Base-by-base conservation (phyloP, 768 basidiomycete genomes). In the Tubosaeta sp. region DNA sequence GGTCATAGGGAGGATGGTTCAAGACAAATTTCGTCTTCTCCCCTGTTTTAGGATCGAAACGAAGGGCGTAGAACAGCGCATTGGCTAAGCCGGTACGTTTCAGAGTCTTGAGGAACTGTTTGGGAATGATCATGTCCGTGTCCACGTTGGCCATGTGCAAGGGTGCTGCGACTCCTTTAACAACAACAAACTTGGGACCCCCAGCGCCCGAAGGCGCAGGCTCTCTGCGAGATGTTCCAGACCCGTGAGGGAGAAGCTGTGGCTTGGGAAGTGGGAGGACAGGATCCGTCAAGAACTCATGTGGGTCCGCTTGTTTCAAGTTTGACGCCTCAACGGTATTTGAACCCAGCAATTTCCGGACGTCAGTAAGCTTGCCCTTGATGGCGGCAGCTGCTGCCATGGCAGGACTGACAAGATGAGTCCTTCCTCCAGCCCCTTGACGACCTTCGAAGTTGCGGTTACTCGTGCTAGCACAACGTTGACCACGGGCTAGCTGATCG, bases 391-490 rank as follows among this genome's bases (percentile, higher is more conserved):
- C 92, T 16, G 91, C 88, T 16, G 92, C 92, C 92, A 94, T 93
- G 2, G 92, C 92, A 41, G 92, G 92, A 60, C 85, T 87, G 69
- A 93, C 76, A 56, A 95, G 76, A 67, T 95, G 92, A 3, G 92
- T 95, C 33, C 92, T 79, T 22, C 92, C 92, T 61, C 90, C 91
- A 37, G 90, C 81, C 2, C 92, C 81, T 76, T 93, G 79, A 68
- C 92, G 84, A 46, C 91, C 91, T 72, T 95, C 91, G 59, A 95
- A 94, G 73, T 95, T 95, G 53, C 92, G 83, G 72, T 95, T 94
- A 61, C 89, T 91, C 34, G 92, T 95, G 59, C 89, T 91, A 10
- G 92, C 92, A 63, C 92, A 95, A 41, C 92, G 85, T 63, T 86
- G 79, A 13, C 87, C 85, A 2, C 91, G 89, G 16, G 80, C 77